Base-by-base conservation (phyloP, 768 basidiomycete species). In the Boletus bicolor region DNA sequence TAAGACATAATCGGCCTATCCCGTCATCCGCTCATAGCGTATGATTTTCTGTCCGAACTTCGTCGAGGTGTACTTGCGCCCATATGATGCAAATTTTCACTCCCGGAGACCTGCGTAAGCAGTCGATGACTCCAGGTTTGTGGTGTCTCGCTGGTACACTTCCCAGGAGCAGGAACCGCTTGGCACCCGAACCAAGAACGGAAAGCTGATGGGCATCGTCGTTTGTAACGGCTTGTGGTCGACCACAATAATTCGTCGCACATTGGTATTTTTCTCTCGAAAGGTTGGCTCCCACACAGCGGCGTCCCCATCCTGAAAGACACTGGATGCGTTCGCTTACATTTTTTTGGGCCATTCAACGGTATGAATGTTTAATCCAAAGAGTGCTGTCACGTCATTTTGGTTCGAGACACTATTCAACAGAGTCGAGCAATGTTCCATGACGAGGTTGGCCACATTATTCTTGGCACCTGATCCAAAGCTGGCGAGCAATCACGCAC, bases 171-270 rank as follows among this genome's bases (percentile, higher is more conserved):
- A 76, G 78, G 75, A 82, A 79, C 80, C 75, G 75, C 65, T 61
- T 64, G 59, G 54, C 56, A 58, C 56, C 63, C 63, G 64, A 59
- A 76, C 72, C 76, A 77, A 82, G 81, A 82, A 82, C 81, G 81
- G 81, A 82, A 79, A 82, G 76, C 81, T 82, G 81, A 82, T 70
- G 72, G 70, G 68, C 54, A 56, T 17, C 24, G 15, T 37, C 7
- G 15, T 32, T 34, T 35, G 11, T 50, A 14, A 50, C 48, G 21
- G 7, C 26, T 35, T 34, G 10, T 47, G 36, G 37, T 15, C 11
- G 37, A 21, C 34, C 30, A 21, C 6, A 9, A 9, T 56, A 44
- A 35, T 26, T 37, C 26, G 5, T 42, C 12, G 11, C 38, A 47
- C 12, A 2, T 49, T 19, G 28, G 26, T 41, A 17, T 37, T 14